Evolutionary conservation across 2,329 filamentous ascomycete species (phyloP).

Genomic region (Ustulina deusta): DNA sequence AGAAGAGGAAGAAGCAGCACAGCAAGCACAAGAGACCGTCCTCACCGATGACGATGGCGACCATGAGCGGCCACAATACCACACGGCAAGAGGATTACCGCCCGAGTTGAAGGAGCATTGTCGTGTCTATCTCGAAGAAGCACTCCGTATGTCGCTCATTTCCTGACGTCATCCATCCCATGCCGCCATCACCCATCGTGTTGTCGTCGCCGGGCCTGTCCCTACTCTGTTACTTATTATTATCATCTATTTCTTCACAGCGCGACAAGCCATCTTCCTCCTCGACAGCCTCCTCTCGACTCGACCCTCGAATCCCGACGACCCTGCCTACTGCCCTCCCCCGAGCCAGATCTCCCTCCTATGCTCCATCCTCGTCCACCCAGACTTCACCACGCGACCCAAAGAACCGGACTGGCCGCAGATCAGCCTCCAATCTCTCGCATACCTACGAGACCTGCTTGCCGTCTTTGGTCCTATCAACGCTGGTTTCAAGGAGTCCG

Average conservation of each 20-base stretch:
- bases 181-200: not conserved
- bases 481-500: constrained; percentile 76
- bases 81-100: constrained; percentile 67
- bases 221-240: not conserved
- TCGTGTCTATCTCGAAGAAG: constrained; percentile 80
- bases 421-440: constrained; percentile 74
- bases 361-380: constrained; percentile 86
- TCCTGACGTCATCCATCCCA: constrained; percentile 20
- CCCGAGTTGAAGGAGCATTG: constrained; percentile 74
- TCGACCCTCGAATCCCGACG: constrained; percentile 51
- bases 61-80: constrained; percentile 56
- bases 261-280: constrained; percentile 70
- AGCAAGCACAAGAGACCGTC: not conserved
- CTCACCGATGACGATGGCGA: not conserved
- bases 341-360: constrained; percentile 80
- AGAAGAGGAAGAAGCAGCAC: not conserved
- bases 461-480: constrained; percentile 75
- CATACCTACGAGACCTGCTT: constrained; percentile 76
- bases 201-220: not conserved
- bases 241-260: constrained; percentile 42
- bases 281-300: constrained; percentile 72
- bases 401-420: constrained; percentile 69
- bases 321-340: constrained; percentile 73
- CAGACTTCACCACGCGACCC: constrained; percentile 79
- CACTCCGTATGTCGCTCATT: constrained; percentile 67